Evolutionary conservation across 352 stramenopile genomes (phyloP), one percentile per base, ranked within the genome.

Genomic region (Elongisporangium prolatum): DNA sequence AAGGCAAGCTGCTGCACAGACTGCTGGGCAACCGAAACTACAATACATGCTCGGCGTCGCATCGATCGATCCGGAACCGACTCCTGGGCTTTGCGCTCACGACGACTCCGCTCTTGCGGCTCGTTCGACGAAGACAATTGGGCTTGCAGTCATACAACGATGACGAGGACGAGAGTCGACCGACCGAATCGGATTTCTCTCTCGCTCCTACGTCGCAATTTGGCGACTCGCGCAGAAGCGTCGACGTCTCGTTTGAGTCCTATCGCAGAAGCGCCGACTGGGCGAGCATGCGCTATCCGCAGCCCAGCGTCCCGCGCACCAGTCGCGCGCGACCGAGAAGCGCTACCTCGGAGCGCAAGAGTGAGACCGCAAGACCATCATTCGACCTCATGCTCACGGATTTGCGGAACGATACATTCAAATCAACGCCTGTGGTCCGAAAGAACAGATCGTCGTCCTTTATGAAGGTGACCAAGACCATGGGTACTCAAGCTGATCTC

Each of bases 381-480:
- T 64, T 44, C 53, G 60, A 18, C 50, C 50, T 48, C 11, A 54
- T 76, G 16, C 68, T 63, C 34, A 57, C 40, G 18, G 48, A 68
- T 11, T 25, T 80, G 2, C 68, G 49, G 21, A 49, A 63, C 6
- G 60, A 69, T 21, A 28, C 76, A 16, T 56, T 47, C 21, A 37
- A 56, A 40, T 13, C 28, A 13, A 40, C 28, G 0, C 37, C 62
- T 1, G 64, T 72, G 6, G 65, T 54, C 4, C 68, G 63, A 8
- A 28, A 63, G 14, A 59, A 63, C 13, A 62, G 73, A 28, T 48
- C 47, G 20, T 68, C 60, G 10, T 69, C 80, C 2, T 72, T 84
- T 57, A 76, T 63, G 11, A 61, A 55, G 11, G 74, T 88, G 24
- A 86, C 85, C 63, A 76, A 84, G 57, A 44, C 37, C n/a, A 11